Conservation (phyloP, 169 alveolate genomes). For the Eimeria acervulina region DNA sequence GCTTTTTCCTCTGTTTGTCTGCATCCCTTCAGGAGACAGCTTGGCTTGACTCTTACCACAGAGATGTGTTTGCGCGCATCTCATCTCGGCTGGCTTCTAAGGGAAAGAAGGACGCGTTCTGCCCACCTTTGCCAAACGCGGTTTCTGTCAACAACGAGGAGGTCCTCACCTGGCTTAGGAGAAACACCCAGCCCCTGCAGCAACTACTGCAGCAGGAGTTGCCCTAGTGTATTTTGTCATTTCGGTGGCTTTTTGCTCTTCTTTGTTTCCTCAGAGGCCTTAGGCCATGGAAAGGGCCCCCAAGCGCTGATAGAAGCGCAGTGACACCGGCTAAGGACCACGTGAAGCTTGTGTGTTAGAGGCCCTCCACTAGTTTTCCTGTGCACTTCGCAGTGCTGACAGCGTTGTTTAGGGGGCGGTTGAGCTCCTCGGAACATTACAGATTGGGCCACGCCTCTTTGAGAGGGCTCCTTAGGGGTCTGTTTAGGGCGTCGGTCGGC, state of each 20-base stretch:
- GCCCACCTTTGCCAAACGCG: slow-evolving; percentile 62
- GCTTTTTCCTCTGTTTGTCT: neutral
- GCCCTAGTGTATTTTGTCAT: neutral
- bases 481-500: slow-evolving; percentile 21
- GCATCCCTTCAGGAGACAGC: slow-evolving; percentile 39
- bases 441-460: slow-evolving; percentile 7
- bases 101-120: slow-evolving; percentile 17
- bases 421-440: neutral
- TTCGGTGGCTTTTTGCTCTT: neutral
- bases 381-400: slow-evolving; percentile 37
- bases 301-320: neutral
- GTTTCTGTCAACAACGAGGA: slow-evolving; percentile 51
- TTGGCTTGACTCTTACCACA: slow-evolving; percentile 85
- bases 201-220: slow-evolving; percentile 34
- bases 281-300: neutral
- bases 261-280: neutral
- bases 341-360: neutral
- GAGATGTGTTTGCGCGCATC: slow-evolving; percentile 72
- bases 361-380: slow-evolving; percentile 26
- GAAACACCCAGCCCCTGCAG: slow-evolving; percentile 69
- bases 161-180: slow-evolving; percentile 73
- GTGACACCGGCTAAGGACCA: slow-evolving; percentile 31
- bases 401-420: slow-evolving; percentile 1
- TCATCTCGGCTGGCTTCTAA: slow-evolving; percentile 52
- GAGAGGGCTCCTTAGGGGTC: slow-evolving; percentile 1